Evolutionary conservation across 192 early-diverging fungal genomes (phyloP), one percentile per base, ranked within the genome.

Genomic region (Umbelopsis sp.): DNA sequence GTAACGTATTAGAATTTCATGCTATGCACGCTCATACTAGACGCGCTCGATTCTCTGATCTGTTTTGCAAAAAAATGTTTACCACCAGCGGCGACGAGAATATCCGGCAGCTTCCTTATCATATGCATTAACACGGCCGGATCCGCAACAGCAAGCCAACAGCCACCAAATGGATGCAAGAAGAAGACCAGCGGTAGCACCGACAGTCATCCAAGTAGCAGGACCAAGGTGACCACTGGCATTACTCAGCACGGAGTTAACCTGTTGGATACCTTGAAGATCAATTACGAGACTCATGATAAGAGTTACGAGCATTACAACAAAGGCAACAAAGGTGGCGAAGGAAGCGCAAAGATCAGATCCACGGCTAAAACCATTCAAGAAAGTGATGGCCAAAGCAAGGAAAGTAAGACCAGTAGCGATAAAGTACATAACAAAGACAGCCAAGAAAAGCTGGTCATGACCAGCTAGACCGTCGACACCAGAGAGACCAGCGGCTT

Each of bases 341-440:
- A 77, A 65, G 0, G 76, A 73, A 31, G 76, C 76, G 29, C 67
- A 70, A 9, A 77, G 41, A 45, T 77, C 76, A 12, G 68, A 51
- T 5, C 71, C 67, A 26, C 76, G 76, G 59, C 76, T 50, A 34
- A 65, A 77, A 36, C 67, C 47, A 0, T 32, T 52, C n/a, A 77
- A 44, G 67, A 69, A n/a, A 17, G 76, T 77, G n/a, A 77, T 45
- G 25, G 54, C 45, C 16, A 77, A 43, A 21, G 76, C 66, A 34
- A 68, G 16, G 16, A 77, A 65, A 9, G 76, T 77, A 22, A 77
- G 34, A 22, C 47, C 76, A 50, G 72, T 62, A 9, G 71, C 71
- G 38, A 77, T 69, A 67, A 67, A 77, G 31, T 73, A 77, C 12
- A 77, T 44, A 17, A 77, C 72, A 32, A 73, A 77, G 22, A 68